Percentiles rank a stretch among this genome's conserved stretches.
Evolutionary conservation across 805 yeast species (phyloP).

Genomic region (Spathaspora hagerdaliae): DNA sequence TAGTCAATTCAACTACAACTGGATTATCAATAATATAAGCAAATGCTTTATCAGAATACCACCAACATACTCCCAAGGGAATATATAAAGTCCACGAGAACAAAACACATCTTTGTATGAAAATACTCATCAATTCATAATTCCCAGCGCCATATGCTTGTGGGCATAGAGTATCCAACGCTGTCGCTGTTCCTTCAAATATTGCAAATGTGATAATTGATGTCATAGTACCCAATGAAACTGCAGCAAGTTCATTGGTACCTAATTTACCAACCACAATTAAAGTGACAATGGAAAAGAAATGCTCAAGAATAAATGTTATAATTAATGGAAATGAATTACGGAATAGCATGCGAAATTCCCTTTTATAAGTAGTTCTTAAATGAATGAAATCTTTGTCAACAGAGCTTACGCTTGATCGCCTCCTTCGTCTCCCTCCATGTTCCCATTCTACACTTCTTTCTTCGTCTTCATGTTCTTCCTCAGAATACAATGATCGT

Average conservation of each 20-base stretch:
- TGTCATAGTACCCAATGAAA: slow-evolving; percentile 42
- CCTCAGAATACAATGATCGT: slow-evolving; percentile 17
- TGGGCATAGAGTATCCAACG: slow-evolving; percentile 43
- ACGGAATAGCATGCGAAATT: slow-evolving; percentile 22
- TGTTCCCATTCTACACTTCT: background rate
- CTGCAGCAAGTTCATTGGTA: slow-evolving; percentile 42
- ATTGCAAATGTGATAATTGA: slow-evolving; percentile 42
- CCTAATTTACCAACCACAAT: slow-evolving; percentile 45
- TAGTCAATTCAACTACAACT: slow-evolving; percentile 33
- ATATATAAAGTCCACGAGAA: slow-evolving; percentile 31
- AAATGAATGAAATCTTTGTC: slow-evolving; percentile 26
- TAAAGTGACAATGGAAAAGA: slow-evolving; percentile 39
- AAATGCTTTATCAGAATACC: slow-evolving; percentile 30
- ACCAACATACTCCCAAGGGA: slow-evolving; percentile 40
- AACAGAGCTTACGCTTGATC: slow-evolving; percentile 10
- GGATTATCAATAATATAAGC: slow-evolving; percentile 25
- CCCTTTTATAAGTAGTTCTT: slow-evolving; percentile 23
- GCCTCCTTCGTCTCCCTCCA: slow-evolving; percentile 5
- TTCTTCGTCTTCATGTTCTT: slow-evolving; percentile 1
- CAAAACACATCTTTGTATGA: slow-evolving; percentile 36
- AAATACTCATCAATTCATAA: slow-evolving; percentile 30
- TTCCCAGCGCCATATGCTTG: slow-evolving; percentile 44
- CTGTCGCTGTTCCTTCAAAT: slow-evolving; percentile 45
- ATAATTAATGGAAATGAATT: slow-evolving; percentile 38
- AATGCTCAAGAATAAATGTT: slow-evolving; percentile 41